Base-by-base conservation (phyloP, 192 early-diverging fungal genomes). In the Backusella sp. region DNA sequence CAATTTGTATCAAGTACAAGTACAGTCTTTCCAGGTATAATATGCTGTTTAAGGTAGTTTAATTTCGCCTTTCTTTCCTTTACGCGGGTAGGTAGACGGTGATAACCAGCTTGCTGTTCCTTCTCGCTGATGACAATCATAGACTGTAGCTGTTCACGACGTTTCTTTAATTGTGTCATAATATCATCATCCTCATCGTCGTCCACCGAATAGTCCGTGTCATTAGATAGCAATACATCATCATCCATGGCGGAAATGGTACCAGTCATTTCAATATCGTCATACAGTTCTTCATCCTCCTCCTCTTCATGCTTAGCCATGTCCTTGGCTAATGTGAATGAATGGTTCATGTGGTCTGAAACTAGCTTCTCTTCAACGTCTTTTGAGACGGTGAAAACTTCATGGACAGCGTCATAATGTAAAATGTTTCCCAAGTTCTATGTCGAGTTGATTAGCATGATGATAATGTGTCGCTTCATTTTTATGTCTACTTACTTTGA, bases 1-100 rank as follows among this genome's bases (percentile, higher is more conserved):
- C 87, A 90, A 76, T 90, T 90, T 21, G 88, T 90, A 73, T 90
- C 88, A 36, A 90, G 77, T 3, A 90, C 83, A 37, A 90, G 68
- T 2, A 73, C 78, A 39, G 88, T 77, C 37, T 78, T 28, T 65
- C 82, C 77, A 34, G 80, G 76, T 39, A 77, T 23, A 42, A 85
- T 70, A 70, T 73, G 49, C 34, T 81, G 73, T 21, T 46, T 12
- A 5, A 77, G 37, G 15, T 35, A 42, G 4, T 70, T 41, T 26
- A 77, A 67, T n/a, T 53, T 49, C 30, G n/a, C 68, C 30, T 71
- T 69, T 23, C 67, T 46, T 69, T 79, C 73, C 23, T 79, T 72
- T 15, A 36, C 73, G 26, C 39, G 77, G 36, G 68, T n/a, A 30
- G 77, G 56, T 35, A 73, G 56, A n/a, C 56, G 73, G 21, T 52